Base-by-base conservation (phyloP, 805 yeast genomes). In the Maudiozyma barnettii region DNA sequence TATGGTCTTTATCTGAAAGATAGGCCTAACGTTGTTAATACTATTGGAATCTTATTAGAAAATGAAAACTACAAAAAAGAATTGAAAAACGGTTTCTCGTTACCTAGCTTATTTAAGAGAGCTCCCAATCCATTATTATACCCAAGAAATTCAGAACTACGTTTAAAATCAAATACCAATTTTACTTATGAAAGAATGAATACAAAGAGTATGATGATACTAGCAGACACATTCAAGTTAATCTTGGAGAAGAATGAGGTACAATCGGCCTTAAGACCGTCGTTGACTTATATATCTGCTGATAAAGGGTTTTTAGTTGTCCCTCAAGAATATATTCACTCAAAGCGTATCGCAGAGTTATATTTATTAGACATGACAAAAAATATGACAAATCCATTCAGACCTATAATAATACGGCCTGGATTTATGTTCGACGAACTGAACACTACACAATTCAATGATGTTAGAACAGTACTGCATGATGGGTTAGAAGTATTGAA, bases 271-370 rank as follows among this genome's bases (percentile, higher is more conserved):
- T 52, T 51, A 39, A 54, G 50, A 57, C 76, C 68, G 4, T 66
- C 77, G 8, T 82, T 82, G 58, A 87, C 84, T 0, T 89, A 86
- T 57, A 74, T 89, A 1, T 85, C 95, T 0, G 96, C 96, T 1
- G 95, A 86, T 54, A 66, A 71, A 43, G 81, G 82, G 46, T 76
- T 78, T 45, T 88, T 90, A 0, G 65, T 82, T 20, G 66, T 84
- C 5, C 91, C 93, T 1, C 57, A 67, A 0, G 89, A 82, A 1
- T 89, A 89, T 62, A 77, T 89, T 33, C 70, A 73, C 9, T 79
- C 93, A 20, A 89, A 89, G 57, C 69, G 96, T 54, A 79, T 73
- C 49, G 91, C 96, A 0, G 97, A 89, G 60, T 62, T 63, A 21
- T 82, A 77, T 53, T 62, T 79, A 19, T 67, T 23, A n/a, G 18